Evolutionary conservation across 1,284 basidiomycete genomes (phyloP).

Genomic region (Apiotrichum montevideense): DNA sequence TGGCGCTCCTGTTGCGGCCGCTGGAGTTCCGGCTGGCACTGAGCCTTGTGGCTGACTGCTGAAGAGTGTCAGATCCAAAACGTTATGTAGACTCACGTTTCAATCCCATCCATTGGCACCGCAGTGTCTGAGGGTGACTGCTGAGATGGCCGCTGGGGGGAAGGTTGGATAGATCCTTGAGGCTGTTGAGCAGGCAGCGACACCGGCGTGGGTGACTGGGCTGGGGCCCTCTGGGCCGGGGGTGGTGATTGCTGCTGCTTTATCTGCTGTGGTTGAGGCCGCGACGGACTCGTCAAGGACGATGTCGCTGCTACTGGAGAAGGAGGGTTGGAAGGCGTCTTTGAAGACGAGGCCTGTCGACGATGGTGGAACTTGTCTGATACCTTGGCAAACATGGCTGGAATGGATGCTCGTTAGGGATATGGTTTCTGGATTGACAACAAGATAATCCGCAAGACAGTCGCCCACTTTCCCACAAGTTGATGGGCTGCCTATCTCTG

Average conservation of each 20-base stretch:
- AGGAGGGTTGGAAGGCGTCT: slow-evolving; percentile 4
- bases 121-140: not conserved
- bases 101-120: slow-evolving; percentile 29
- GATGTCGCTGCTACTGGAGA: slow-evolving; percentile 2
- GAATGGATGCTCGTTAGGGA: too few species aligned
- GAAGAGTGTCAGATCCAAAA: not conserved
- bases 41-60: slow-evolving; percentile 2
- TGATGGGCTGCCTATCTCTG: too few species aligned
- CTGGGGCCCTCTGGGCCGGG: not conserved
- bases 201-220: not conserved
- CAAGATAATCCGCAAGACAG: too few species aligned
- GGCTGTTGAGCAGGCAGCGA: not conserved
- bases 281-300: not conserved
- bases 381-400: slow-evolving; percentile 40
- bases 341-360: slow-evolving; percentile 28
- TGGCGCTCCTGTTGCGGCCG: slow-evolving; percentile 12
- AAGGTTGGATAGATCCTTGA: not conserved
- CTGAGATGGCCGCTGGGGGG: not conserved
- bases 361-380: slow-evolving; percentile 42
- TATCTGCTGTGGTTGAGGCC: slow-evolving; percentile 1
- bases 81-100: slow-evolving; percentile 15
- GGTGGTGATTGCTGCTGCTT: not conserved
- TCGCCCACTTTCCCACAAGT: too few species aligned
- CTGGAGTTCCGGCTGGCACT: slow-evolving; percentile 8
- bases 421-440: too few species aligned